Evolutionary conservation across 2,329 filamentous ascomycete species (phyloP).

Genomic region (Colletotrichum spinosum): DNA sequence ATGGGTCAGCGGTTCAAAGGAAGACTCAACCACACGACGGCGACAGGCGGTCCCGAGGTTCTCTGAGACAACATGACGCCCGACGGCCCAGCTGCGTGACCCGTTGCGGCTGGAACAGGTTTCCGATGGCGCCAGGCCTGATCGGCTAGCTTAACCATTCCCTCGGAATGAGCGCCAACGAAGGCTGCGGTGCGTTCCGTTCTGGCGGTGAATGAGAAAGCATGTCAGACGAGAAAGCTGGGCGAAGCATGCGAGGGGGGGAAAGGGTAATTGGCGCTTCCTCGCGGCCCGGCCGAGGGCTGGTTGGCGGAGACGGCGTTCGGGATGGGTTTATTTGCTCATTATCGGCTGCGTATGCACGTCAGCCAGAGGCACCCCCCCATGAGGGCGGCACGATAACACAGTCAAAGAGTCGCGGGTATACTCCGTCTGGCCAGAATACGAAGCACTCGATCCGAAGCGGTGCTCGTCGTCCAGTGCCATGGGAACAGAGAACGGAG

Average conservation of each 20-base stretch:
- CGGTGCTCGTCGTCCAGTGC: no score
- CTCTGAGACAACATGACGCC: slow-evolving; percentile 5
- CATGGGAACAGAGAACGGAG: no score
- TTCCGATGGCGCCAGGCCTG: slow-evolving; percentile 20
- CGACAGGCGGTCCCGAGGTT: slow-evolving; percentile 1
- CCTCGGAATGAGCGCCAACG: slow-evolving; percentile 15
- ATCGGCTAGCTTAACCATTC: slow-evolving; percentile 34
- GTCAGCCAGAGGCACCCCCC: not conserved
- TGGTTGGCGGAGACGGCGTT: not conserved
- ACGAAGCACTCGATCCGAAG: no score
- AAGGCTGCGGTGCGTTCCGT: not conserved
- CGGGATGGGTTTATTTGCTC: not conserved
- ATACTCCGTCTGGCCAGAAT: no score
- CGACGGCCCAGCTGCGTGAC: not conserved
- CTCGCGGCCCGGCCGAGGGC: not conserved
- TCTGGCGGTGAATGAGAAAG: slow-evolving; percentile 31
- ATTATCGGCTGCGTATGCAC: slow-evolving; percentile 4
- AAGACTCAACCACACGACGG: slow-evolving; percentile 17
- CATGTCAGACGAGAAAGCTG: not conserved
- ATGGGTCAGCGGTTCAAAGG: slow-evolving; percentile 42
- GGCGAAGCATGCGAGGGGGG: slow-evolving; percentile 4
- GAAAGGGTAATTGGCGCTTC: slow-evolving; percentile 8
- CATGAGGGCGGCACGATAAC: slow-evolving; percentile 1
- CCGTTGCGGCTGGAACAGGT: slow-evolving; percentile 16
- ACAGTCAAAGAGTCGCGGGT: not conserved